Percentiles rank a stretch among this genome's conserved stretches.
phyloP scores from a whole-genome alignment of 31 red algal genomes.

The Odonthalia washingtoniensis region DNA sequence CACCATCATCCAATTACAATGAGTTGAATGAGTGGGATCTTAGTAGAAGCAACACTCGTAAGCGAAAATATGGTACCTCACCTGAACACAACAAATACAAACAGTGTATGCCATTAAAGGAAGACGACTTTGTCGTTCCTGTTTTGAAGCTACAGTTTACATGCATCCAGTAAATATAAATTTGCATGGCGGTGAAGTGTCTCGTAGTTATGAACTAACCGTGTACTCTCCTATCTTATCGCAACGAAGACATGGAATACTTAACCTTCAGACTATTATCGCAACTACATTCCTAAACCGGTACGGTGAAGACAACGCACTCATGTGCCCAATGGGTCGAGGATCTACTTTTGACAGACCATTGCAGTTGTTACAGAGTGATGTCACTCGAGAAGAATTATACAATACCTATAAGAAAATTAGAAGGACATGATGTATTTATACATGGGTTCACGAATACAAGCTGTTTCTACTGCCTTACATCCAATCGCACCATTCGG shows the following conservation, averaged over 20 bases:
- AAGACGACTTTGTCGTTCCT: background rate
- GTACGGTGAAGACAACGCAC: slow-evolving; percentile 24
- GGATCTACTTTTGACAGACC: background rate
- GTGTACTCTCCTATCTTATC: background rate
- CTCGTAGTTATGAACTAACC: background rate
- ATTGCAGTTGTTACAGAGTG: slow-evolving; percentile 27
- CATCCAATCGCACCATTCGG: background rate
- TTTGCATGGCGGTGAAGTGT: background rate
- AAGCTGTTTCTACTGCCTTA: background rate
- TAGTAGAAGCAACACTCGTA: too few species aligned
- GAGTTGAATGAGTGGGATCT: too few species aligned
- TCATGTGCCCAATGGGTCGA: slow-evolving; percentile 39
- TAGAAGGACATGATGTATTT: slow-evolving; percentile 8
- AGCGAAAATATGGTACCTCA: too few species aligned
- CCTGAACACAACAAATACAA: too few species aligned
- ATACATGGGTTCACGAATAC: background rate
- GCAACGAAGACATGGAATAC: background rate
- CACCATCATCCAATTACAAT: too few species aligned
- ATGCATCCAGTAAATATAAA: slow-evolving; percentile 15
- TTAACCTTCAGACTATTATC: slow-evolving; percentile 14
- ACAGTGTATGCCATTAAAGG: too few species aligned
- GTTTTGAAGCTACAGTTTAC: slow-evolving; percentile 8
- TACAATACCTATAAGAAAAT: slow-evolving; percentile 13
- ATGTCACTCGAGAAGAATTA: background rate
- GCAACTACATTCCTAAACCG: slow-evolving; percentile 13